Evolutionary conservation across 163 green algal species (phyloP), one percentile per base, ranked within the genome.

Genomic region (Scenedesmus sp.): DNA sequence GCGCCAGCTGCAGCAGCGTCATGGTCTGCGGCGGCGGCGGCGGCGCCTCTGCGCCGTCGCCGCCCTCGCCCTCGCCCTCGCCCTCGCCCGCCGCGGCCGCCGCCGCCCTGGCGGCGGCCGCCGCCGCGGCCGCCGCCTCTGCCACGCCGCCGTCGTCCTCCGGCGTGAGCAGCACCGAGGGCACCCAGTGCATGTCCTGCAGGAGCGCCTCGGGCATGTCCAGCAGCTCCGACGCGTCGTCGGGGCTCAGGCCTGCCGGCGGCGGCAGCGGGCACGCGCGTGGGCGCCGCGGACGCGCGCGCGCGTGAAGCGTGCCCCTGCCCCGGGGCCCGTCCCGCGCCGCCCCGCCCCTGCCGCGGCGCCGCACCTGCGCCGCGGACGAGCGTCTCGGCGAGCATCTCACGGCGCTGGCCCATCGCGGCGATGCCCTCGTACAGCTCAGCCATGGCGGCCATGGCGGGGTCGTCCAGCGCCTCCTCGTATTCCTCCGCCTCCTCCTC

Each of bases 1-100:
- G 66, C 31, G 66, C 66, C 18, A 75, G 50, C 20, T 66, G 24
- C 69, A 53, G 33, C 5, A 66, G 69, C 51, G 53, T 66, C 69
- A 77, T 77, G 4, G n/a, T n/a, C n/a, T n/a, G n/a, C n/a, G n/a
- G n/a, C n/a, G n/a, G n/a, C n/a, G n/a, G n/a, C n/a, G n/a, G n/a
- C n/a, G n/a, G n/a, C n/a, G n/a, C n/a, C n/a, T n/a, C n/a, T n/a
- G n/a, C n/a, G n/a, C 26, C 7, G 13, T 39, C 48, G 9, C 50
- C 15, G 4, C 36, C 53, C 13, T 57, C 69, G 29, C 34, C 39
- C 39, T 47, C 39, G 6, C 7, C 39, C 39, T 47, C 39, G 39
- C 39, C 39, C 7, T 10, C 39, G 6, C 10, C 39, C 39, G 39
- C 63, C 15, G 11, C 63, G 44, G 18, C 69, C 44, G n/a, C 53